Conservation (phyloP, 2,329 filamentous ascomycete genomes). For the Grosmannia clavigera region DNA sequence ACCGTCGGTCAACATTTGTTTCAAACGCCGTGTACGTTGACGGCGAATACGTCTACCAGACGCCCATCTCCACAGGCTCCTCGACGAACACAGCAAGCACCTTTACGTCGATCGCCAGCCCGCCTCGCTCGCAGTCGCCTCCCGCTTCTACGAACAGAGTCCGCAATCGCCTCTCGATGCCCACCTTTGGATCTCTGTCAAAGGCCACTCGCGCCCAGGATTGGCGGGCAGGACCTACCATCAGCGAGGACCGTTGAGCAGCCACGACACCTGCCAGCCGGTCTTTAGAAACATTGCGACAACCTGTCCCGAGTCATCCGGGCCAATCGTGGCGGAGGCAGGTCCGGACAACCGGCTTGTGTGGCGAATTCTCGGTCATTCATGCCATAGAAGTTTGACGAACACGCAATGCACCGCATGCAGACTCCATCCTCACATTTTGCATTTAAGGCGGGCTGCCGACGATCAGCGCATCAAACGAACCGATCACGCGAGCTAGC, state of each 20-base stretch:
- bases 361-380: neutral
- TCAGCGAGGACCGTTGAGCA: conserved; percentile 5
- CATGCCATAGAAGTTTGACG: neutral
- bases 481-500: neutral
- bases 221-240: conserved; percentile 23
- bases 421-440: neutral
- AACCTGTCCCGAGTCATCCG: neutral
- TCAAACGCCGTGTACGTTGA: conserved; percentile 87
- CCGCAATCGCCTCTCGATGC: conserved; percentile 41
- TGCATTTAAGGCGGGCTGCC: neutral
- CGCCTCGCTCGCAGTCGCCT: conserved; percentile 15
- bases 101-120: conserved; percentile 25
- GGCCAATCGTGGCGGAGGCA: neutral
- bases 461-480: neutral
- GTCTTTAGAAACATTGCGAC: neutral
- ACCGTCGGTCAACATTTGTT: conserved; percentile 77
- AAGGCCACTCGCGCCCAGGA: conserved; percentile 24
- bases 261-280: neutral
- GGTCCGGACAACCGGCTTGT: neutral
- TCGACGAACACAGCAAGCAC: conserved; percentile 35
- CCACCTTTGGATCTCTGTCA: conserved; percentile 34
- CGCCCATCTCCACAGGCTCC: conserved; percentile 45
- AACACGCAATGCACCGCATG: neutral
- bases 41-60: conserved; percentile 83
- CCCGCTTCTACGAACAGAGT: conserved; percentile 20